Base-by-base conservation (phyloP, 768 basidiomycete genomes). In the Arthromyces matolae region DNA sequence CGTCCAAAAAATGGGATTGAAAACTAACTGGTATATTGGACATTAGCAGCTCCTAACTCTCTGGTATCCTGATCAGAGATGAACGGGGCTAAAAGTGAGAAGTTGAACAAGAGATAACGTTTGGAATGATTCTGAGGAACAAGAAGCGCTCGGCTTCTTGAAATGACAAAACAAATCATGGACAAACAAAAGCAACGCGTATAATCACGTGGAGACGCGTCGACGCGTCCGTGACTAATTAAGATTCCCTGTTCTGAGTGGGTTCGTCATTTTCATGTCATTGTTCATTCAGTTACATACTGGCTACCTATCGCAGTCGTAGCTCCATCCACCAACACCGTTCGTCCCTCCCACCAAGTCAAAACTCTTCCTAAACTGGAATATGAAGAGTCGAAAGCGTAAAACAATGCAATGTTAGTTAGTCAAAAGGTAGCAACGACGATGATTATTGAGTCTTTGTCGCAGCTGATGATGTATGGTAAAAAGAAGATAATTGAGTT, bases 1-100 rank as follows among this genome's bases (percentile, higher is more conserved):
- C 43, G 29, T 47, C 29, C 20, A 34, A 33, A 41, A n/a, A 16
- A 37, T 25, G 42, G 22, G 10, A 38, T 5, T 16, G 29, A 35
- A 42, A 38, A 57, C 65, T 49, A 35, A 68, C 69, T 43, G 69
- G 69, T 47, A 69, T 66, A 50, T 62, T 67, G 50, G 69, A 69
- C 57, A 59, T 59, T 9, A 22, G 5, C 13, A 8, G 24, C 20
- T 37, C 13, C 23, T 19, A 18, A 41, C 3, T 46, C 40, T 42
- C 31, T 5, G n/a, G 23, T 31, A 29, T 23, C 5, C 28, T 47
- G 45, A 38, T 43, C 40, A 19, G 29, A 50, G 45, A 45, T 24
- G 31, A 33, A 18, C 14, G 14, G n/a, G 18, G 13, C 9, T 19
- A 14, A n/a, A 27, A n/a, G n/a, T 24, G 16, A 23, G n/a, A 29